Base-by-base conservation (phyloP, 805 yeast genomes). In the Kodamaea nitidulidarum region DNA sequence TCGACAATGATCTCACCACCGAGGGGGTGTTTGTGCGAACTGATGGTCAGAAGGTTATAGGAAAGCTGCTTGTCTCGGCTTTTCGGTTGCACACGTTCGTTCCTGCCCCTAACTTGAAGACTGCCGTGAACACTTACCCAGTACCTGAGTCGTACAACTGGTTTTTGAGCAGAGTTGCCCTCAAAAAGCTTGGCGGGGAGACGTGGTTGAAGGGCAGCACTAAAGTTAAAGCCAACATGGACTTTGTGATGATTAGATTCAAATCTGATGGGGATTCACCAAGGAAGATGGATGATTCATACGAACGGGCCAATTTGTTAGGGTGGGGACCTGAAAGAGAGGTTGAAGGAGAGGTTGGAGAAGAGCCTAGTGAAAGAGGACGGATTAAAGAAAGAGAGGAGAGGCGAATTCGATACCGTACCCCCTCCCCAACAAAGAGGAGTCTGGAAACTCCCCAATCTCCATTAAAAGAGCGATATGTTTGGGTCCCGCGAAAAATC, bases 221-320 rank as follows among this genome's bases (percentile, higher is more conserved):
- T 1, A 56, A 55, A 35, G 31, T 15, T 2, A 49, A 45, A 8
- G 48, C 46, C 16, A 52, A 40, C 8, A 35, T 41, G n/a, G 45
- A 45, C 7, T 42, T 49, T 17, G 22, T 49, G 15, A 57, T 56
- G 56, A 39, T 54, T 2, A 51, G 49, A 33, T 57, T 41, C 35
- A 46, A n/a, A n/a, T n/a, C n/a, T n/a, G n/a, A n/a, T n/a, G n/a
- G 49, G 21, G 31, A 16, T 6, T 20, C 12, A 7, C 22, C n/a
- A 17, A n/a, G 14, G 15, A 12, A 16, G 4, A 16, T 7, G 31
- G 31, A 28, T 12, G 17, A 26, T n/a, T n/a, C n/a, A n/a, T n/a
- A n/a, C n/a, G n/a, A n/a, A n/a, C n/a, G n/a, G n/a, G n/a, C n/a
- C n/a, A n/a, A n/a, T n/a, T n/a, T n/a, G n/a, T n/a, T n/a, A n/a